Base-by-base conservation (phyloP, 441 rosid species). In the Erodium texanum region DNA sequence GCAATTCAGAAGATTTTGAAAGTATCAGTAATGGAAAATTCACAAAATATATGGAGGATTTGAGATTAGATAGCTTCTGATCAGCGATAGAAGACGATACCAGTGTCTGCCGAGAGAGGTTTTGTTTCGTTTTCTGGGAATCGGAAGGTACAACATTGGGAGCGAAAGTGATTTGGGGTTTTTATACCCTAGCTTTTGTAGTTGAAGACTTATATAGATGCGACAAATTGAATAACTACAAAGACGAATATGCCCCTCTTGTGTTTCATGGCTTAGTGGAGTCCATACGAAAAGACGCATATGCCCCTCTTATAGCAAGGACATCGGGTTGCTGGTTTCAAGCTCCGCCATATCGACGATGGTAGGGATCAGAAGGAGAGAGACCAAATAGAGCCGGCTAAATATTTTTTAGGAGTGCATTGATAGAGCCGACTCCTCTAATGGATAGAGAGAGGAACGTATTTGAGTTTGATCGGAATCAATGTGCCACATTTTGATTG, bases 151-250 rank as follows among this genome's bases (percentile, higher is more conserved):
- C n/a, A n/a, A n/a, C n/a, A n/a, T 75, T 76, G 80, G 78, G 78
- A 76, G 94, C 88, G 90, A 89, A 84, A 73, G 75, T 79, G 75
- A 66, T 71, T 78, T 77, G 89, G 86, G 82, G 80, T 9, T 87
- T 92, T 75, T 90, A 89, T 90, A 93, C 92, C 98, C 89, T 89
- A 86, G 82, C 15, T 80, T 87, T 89, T 81, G 92, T 84, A 86
- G 89, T 77, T 73, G 66, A 56, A 58, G 81, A 71, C 76, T 77
- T 90, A 87, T 89, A 93, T 89, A 89, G 84, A 66, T 71, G 82
- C 81, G 72, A 74, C 77, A 23, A 67, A 54, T 54, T 16, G 20
- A 11, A 38, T 11, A 54, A 10, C 3, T 18, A 18, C 7, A 54
- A 18, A 54, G 61, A 54, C 61, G 19, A 18, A 54, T 54, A 16